These are phyloP conservation scores for Lippia alba DNA, from an alignment of 305 asterid genomes.

Conservation along the genomic window DNA sequence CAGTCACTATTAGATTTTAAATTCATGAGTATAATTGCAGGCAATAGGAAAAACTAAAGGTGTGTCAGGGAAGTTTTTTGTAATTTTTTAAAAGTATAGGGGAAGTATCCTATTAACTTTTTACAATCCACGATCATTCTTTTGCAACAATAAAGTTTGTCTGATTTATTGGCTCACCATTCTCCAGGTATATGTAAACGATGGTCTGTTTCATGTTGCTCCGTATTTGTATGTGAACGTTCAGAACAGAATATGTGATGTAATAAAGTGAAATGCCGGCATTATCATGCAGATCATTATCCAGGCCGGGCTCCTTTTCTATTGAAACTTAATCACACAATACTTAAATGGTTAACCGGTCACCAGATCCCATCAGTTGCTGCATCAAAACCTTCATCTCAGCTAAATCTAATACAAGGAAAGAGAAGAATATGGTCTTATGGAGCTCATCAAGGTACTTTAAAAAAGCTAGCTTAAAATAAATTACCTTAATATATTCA, in stretches of 20 bases:
- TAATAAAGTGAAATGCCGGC: no score
- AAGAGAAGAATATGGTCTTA: conserved; percentile 85
- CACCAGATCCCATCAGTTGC: conserved; percentile 93
- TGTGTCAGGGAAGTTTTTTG: no score
- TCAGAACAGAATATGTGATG: no score
- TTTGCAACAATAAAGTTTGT: conserved; percentile 66
- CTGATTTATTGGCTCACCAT: conserved; percentile 86
- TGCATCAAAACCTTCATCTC: conserved; percentile 74
- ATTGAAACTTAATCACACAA: conserved; percentile 58
- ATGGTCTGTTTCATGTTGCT: neutral
- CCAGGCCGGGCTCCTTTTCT: conserved; percentile 57
- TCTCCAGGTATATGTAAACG: conserved; percentile 49
- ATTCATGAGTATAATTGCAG: no score
- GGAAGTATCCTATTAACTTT: neutral
- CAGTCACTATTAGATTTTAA: no score
- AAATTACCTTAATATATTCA: neutral
- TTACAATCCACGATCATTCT: conserved; percentile 77
- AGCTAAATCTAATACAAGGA: conserved; percentile 75
- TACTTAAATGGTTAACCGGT: conserved; percentile 81
- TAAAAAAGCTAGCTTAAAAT: neutral
- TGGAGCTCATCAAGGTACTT: conserved; percentile 82
- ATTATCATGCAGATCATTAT: conserved; percentile 58
- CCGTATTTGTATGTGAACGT: no score
- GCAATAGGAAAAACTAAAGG: no score
- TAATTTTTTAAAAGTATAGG: no score